Conservation (phyloP, 2,329 filamentous ascomycete species). For the Akanthomyces lecanii region DNA sequence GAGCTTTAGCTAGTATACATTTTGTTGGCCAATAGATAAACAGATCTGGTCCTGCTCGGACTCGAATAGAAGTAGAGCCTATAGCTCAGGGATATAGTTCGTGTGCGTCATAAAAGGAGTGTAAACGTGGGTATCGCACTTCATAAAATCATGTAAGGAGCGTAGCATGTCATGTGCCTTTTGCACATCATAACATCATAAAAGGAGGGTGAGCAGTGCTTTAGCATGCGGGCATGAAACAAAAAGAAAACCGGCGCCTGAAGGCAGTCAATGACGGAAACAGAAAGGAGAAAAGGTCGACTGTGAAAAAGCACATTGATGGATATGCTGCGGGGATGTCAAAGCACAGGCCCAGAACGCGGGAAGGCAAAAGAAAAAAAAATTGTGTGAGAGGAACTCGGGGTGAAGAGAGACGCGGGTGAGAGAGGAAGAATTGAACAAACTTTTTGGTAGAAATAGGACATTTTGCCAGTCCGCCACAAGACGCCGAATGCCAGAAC, state of each 20-base stretch:
- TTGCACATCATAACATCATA: constrained; percentile 7
- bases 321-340: background rate
- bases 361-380: background rate
- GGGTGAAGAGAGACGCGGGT: background rate
- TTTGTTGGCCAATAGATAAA: background rate
- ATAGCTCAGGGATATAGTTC: background rate
- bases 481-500: background rate
- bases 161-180: background rate
- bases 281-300: background rate
- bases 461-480: background rate
- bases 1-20: constrained; percentile 4
- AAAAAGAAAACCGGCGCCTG: background rate
- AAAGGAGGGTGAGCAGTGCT: background rate
- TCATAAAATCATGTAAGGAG: constrained; percentile 12
- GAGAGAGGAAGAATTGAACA: background rate
- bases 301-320: background rate
- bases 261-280: background rate
- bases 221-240: background rate
- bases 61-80: background rate
- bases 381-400: background rate
- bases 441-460: background rate
- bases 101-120: constrained; percentile 9
- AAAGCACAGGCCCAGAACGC: background rate
- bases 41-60: background rate
- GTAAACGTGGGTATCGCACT: constrained; percentile 2